Conservation (phyloP, 1,139 yeast species). For the Yamadazyma diddensiae region DNA sequence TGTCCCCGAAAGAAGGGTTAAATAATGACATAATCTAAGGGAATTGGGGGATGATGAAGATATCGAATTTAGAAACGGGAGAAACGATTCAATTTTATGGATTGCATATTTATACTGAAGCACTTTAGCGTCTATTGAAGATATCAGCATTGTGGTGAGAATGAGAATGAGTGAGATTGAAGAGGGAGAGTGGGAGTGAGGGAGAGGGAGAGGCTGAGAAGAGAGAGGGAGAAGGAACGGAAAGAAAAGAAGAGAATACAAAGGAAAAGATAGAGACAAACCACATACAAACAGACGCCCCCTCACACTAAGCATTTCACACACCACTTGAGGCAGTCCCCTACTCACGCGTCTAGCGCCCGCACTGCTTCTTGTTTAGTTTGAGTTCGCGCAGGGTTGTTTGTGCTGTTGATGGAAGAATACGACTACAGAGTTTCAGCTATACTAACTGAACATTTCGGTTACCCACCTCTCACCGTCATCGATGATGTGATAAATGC, state of each 20-base stretch:
- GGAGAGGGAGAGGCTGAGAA: too few relatives aligned
- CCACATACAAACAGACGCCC: not conserved
- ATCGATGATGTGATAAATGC: constrained; percentile 89
- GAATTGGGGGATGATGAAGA: constrained; percentile 1
- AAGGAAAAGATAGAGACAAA: not conserved
- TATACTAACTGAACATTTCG: constrained; percentile 76
- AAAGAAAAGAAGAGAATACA: too few relatives aligned
- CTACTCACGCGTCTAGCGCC: too few relatives aligned
- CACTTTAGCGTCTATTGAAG: constrained; percentile 28
- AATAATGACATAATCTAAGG: constrained; percentile 29
- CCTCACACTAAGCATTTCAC: not conserved
- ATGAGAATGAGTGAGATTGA: too few relatives aligned
- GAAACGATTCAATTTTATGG: constrained; percentile 26
- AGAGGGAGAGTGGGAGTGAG: too few relatives aligned
- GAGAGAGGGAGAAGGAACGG: too few relatives aligned
- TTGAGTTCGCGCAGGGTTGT: too few relatives aligned
- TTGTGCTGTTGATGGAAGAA: too few relatives aligned
- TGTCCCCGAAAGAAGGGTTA: constrained; percentile 40
- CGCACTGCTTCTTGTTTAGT: too few relatives aligned
- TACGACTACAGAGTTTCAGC: constrained; percentile 10
- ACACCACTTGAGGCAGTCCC: too few relatives aligned
- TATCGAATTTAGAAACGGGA: constrained; percentile 15
- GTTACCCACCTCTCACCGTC: constrained; percentile 80
- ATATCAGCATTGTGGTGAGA: too few relatives aligned
- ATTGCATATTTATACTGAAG: constrained; percentile 43